These are phyloP conservation scores for Cryoendolithus antarcticus DNA, from an alignment of 2,329 filamentous ascomycete genomes.

Conservation along the genomic window DNA sequence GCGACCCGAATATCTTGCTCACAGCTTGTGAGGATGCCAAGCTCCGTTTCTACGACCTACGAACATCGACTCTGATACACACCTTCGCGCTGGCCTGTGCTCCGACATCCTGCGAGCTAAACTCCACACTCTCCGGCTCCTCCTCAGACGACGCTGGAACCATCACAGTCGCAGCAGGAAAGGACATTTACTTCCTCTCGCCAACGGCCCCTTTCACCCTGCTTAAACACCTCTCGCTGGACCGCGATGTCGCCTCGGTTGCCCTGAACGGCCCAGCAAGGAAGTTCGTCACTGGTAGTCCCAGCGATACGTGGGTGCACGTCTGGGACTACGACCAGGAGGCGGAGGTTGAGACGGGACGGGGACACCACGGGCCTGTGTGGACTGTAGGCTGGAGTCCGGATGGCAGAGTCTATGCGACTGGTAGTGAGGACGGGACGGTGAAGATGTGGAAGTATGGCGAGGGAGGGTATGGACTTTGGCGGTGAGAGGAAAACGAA, in stretches of 20 bases:
- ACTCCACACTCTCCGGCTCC: slow-evolving; percentile 47
- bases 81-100: slow-evolving; percentile 69
- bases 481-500: too few relatives aligned
- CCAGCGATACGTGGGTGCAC: slow-evolving; percentile 90
- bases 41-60: slow-evolving; percentile 87
- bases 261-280: slow-evolving; percentile 70
- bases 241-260: slow-evolving; percentile 82
- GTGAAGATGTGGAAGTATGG: slow-evolving; percentile 80
- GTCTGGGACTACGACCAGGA: slow-evolving; percentile 82
- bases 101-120: slow-evolving; percentile 87
- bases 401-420: slow-evolving; percentile 91
- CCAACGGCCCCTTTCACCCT: slow-evolving; percentile 54
- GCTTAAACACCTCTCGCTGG: slow-evolving; percentile 68
- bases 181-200: slow-evolving; percentile 85
- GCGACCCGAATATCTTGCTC: slow-evolving; percentile 71
- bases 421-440: slow-evolving; percentile 91
- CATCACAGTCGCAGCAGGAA: slow-evolving; percentile 84
- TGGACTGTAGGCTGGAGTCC: slow-evolving; percentile 94
- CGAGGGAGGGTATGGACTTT: slow-evolving; percentile 51
- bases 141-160: slow-evolving; percentile 50
- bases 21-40: slow-evolving; percentile 86
- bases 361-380: slow-evolving; percentile 92
- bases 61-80: slow-evolving; percentile 60
- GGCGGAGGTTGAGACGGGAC: slow-evolving; percentile 78
- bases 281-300: slow-evolving; percentile 80